phyloP scores from a whole-genome alignment of 2,329 filamentous ascomycete genomes.

The Stromatinia cepivora region DNA sequence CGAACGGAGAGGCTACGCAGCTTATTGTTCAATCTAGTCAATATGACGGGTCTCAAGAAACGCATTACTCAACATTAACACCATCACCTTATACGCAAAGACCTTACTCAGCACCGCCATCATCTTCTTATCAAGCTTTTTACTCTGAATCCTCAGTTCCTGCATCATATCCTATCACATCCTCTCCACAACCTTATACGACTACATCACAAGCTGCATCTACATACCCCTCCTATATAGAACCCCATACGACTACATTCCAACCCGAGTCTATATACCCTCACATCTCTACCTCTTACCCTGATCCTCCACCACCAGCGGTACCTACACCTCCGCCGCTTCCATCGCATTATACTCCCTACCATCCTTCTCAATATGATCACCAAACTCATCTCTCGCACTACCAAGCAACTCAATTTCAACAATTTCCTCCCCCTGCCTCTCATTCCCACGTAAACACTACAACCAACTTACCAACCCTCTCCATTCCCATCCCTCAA shows the following conservation, averaged over 20 bases:
- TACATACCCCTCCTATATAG: background rate
- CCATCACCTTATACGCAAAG: background rate
- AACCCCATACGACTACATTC: background rate
- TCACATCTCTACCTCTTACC: background rate
- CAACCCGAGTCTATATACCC: background rate
- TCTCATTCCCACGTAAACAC: background rate
- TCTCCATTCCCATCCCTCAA: too few species aligned
- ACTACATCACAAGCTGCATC: background rate
- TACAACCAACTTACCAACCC: too few species aligned
- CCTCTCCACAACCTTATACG: background rate
- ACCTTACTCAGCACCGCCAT: background rate
- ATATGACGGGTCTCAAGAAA: background rate
- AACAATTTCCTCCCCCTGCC: background rate
- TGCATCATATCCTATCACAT: background rate
- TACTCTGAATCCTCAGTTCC: background rate
- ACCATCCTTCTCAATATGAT: background rate
- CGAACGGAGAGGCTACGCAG: background rate
- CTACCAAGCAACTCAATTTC: background rate
- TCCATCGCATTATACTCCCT: background rate
- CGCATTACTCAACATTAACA: background rate
- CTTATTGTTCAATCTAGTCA: background rate
- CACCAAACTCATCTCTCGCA: too few species aligned
- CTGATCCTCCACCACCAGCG: constrained; percentile 3
- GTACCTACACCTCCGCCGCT: constrained; percentile 19
- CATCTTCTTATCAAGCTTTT: background rate